Percentiles rank a stretch among this genome's conserved stretches.
Evolutionary conservation across 2,329 filamentous ascomycete species (phyloP).

Genomic region (Ceratocystis albifundus): DNA sequence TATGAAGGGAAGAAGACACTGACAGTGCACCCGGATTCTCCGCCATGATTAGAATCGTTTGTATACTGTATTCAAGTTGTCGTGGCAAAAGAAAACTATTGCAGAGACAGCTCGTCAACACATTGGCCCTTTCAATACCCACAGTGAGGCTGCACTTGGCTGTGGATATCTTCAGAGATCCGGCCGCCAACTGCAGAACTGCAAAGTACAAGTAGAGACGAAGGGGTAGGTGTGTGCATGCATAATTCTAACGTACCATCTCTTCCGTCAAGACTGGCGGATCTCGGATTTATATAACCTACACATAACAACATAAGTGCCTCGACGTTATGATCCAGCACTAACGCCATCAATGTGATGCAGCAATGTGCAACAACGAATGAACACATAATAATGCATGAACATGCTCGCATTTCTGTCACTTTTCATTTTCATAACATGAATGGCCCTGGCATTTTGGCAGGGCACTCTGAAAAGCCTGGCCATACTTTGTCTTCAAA

Average conservation of each 20-base stretch:
- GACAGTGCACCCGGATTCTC: not conserved
- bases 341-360: not conserved
- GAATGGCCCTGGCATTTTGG: not conserved
- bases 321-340: not conserved
- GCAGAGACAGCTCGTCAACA: no score
- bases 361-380: not conserved
- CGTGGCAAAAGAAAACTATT: not conserved
- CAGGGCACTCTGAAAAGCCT: not conserved
- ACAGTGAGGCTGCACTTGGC: no score
- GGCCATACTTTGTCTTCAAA: not conserved
- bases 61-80: not conserved
- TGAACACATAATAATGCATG: not conserved
- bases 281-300: no score
- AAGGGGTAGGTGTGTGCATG: no score
- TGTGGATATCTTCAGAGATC: no score
- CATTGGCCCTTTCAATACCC: no score
- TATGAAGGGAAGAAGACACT: conserved; percentile 1
- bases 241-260: no score
- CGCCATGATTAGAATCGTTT: not conserved
- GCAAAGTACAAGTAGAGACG: no score
- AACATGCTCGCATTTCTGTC: not conserved
- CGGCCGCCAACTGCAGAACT: no score
- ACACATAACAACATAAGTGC: no score
- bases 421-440: not conserved
- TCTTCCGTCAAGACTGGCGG: no score